Conservation (phyloP, 2,329 filamentous ascomycete species). For the Ophiosphaerella herpotricha region DNA sequence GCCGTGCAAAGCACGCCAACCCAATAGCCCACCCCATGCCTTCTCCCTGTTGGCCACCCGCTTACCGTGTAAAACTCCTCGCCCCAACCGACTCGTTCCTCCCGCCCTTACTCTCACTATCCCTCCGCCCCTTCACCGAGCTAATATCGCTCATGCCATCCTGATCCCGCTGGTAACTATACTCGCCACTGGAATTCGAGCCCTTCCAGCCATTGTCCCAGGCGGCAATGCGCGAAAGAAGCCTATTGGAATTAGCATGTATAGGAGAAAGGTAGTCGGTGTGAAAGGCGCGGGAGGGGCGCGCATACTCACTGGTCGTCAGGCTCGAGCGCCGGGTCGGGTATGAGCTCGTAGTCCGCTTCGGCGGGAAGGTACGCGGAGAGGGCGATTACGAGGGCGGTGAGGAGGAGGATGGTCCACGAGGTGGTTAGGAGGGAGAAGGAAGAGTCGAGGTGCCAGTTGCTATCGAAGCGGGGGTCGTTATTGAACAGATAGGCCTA, state of each 20-base stretch:
- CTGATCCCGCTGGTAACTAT: conserved; percentile 26
- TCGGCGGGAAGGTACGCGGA: conserved; percentile 77
- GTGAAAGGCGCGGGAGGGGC: not conserved
- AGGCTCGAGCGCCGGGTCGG: conserved; percentile 37
- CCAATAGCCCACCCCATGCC: not conserved
- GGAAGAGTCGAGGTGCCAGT: conserved; percentile 79
- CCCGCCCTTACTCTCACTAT: not conserved
- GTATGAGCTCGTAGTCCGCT: conserved; percentile 83
- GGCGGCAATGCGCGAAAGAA: conserved; percentile 38
- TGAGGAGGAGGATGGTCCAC: conserved; percentile 60
- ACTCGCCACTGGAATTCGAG: conserved; percentile 18
- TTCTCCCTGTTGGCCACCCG: not conserved
- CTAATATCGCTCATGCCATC: conserved; percentile 24
- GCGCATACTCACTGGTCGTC: conserved; percentile 38
- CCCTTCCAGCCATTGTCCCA: conserved; percentile 43
- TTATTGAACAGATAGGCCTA: conserved; percentile 84
- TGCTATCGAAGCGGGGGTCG: conserved; percentile 80
- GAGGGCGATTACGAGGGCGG: conserved; percentile 62
- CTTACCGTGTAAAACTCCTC: not conserved
- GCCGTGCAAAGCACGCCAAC: no score
- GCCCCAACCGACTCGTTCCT: conserved; percentile 1
- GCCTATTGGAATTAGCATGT: conserved; percentile 15
- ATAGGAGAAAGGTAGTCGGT: not conserved
- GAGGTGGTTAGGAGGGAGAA: conserved; percentile 72
- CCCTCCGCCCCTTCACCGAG: not conserved